Evolutionary conservation across 371 early-diverging fungal genomes (phyloP).

Genomic region (Catenaria anguillulae): DNA sequence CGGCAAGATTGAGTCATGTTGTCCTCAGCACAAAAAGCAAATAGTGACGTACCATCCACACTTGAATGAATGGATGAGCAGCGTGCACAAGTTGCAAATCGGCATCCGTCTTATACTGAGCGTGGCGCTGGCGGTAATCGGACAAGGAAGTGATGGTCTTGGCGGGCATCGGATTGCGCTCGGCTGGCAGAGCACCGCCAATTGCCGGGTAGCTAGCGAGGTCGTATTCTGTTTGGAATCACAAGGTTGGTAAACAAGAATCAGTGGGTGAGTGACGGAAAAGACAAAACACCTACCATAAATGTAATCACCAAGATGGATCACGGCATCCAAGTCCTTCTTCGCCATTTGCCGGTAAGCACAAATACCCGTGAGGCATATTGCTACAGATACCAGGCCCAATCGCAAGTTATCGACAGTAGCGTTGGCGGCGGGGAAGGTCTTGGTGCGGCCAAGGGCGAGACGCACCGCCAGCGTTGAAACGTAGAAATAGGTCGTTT

Average conservation of each 20-base stretch:
- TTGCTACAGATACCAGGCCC: constrained; percentile 1
- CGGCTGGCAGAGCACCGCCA: neutral
- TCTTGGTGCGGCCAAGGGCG: constrained; percentile 1
- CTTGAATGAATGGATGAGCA: no score
- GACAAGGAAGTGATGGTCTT: neutral
- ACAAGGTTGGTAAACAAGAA: no score
- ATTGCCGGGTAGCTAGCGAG: neutral
- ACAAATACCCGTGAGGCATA: neutral
- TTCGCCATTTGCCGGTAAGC: neutral
- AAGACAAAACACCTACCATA: no score
- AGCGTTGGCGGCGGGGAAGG: neutral
- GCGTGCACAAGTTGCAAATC: no score
- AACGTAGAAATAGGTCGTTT: neutral
- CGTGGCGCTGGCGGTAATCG: no score
- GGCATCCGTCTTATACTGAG: no score
- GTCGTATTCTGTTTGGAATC: neutral
- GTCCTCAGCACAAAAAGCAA: no score
- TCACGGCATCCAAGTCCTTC: neutral
- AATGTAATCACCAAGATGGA: no score
- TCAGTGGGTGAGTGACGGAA: no score
- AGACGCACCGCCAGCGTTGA: neutral
- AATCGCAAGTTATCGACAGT: neutral
- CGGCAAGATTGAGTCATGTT: no score
- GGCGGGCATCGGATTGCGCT: neutral
- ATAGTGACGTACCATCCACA: no score